Conservation (phyloP, 495 filamentous ascomycete genomes). For the Aspergillus leporis region DNA sequence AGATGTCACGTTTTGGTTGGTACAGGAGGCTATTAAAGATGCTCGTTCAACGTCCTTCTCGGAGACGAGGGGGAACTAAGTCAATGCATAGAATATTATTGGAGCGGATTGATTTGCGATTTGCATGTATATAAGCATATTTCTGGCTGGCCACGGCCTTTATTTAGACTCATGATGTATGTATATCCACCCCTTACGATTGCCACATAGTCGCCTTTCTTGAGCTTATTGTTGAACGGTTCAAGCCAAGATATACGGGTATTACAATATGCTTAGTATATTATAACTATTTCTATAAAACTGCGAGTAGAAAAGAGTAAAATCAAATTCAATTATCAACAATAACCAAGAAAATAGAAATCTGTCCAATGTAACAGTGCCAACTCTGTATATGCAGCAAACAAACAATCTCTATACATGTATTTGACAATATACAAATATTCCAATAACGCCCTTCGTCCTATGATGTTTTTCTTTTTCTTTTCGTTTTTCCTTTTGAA, state of each 20-base stretch:
- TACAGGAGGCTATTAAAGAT: slow-evolving; percentile 45
- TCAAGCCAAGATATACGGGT: no score
- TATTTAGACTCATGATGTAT: not conserved
- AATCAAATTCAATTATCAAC: not conserved
- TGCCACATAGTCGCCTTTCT: not conserved
- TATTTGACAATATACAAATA: no score
- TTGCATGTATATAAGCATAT: not conserved
- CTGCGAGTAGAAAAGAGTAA: not conserved
- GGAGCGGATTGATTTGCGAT: not conserved
- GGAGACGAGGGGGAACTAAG: not conserved
- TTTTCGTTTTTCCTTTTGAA: not conserved
- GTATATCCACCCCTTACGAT: not conserved
- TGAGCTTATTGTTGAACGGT: not conserved
- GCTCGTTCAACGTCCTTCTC: not conserved
- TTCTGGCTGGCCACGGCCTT: not conserved
- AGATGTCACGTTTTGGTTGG: slow-evolving; percentile 53
- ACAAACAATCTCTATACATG: no score
- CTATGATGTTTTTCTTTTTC: not conserved
- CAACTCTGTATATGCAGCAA: not conserved
- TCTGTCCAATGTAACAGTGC: not conserved
- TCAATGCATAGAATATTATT: not conserved
- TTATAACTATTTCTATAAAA: not conserved
- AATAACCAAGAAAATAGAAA: not conserved
- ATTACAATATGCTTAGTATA: no score
- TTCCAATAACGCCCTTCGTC: not conserved